These are phyloP conservation scores for Kwoniella sp. DNA, from an alignment of 768 basidiomycete genomes.

Conservation along the genomic window DNA sequence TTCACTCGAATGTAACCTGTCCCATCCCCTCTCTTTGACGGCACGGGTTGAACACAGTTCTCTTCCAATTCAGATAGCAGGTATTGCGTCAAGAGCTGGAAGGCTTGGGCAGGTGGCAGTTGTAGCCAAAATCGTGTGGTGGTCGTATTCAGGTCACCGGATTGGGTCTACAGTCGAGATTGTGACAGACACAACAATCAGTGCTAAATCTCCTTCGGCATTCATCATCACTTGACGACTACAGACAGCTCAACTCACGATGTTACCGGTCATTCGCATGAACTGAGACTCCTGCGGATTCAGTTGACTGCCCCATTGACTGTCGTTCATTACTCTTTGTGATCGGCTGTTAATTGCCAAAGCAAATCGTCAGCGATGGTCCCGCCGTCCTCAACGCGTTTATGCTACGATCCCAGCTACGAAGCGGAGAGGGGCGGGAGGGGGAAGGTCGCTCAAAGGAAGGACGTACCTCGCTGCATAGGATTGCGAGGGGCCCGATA, in stretches of 20 bases:
- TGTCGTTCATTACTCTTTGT: conserved; percentile 20
- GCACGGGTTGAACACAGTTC: conserved; percentile 21
- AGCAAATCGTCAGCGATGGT: not conserved
- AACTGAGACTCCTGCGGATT: conserved; percentile 53
- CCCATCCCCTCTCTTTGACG: conserved; percentile 1
- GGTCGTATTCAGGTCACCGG: conserved; percentile 37
- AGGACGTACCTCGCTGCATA: conserved; percentile 39
- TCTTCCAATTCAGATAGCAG: conserved; percentile 34
- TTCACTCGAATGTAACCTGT: conserved; percentile 25
- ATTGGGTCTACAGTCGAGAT: conserved; percentile 37
- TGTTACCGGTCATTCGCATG: conserved; percentile 50
- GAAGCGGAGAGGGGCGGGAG: too few species aligned
- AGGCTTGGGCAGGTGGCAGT: conserved; percentile 23
- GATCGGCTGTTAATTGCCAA: not conserved
- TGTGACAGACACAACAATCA: not conserved
- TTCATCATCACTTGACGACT: not conserved
- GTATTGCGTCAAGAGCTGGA: conserved; percentile 29
- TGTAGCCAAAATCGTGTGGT: conserved; percentile 50
- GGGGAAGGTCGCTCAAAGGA: not conserved
- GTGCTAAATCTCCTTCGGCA: not conserved
- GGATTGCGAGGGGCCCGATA: conserved; percentile 30
- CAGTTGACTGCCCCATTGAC: conserved; percentile 45
- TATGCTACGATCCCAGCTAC: too few species aligned
- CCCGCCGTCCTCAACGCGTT: too few species aligned
- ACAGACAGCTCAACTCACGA: conserved; percentile 30